Base-by-base conservation (phyloP, 2,329 filamentous ascomycete genomes). In the Colletotrichum sidae region DNA sequence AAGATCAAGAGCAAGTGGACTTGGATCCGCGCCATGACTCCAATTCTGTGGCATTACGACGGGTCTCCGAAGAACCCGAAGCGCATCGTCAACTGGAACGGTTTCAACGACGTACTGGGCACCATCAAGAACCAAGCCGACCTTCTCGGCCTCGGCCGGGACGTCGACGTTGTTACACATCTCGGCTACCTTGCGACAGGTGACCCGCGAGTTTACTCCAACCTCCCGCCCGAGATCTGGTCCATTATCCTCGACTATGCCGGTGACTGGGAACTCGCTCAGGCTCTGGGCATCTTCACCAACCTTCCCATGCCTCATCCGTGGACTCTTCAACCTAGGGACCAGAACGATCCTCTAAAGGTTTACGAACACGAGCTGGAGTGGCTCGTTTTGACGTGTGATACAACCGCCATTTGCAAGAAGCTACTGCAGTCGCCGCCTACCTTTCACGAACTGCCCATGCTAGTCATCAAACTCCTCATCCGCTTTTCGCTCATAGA, bases 231-330 rank as follows among this genome's bases (percentile, higher is more conserved):
- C 0, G 95, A 98, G 77, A 86, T 97, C 44, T 97, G 94, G 93
- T 91, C 91, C 38, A 91, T 95, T 62, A 91, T 98, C 52, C 88
- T 97, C 47, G 92, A 96, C 69, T 88, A 90, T 68, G 88, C 94
- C 0, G 89, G 89, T 47, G 95, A 98, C 76, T 98, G 95, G 95
- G 95, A 97, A 78, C 83, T 96, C 17, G 92, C 95, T 9, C 90
- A 90, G 69, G 90, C 92, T 1, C 82, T 97, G 6, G 90, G 92
- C 61, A 87, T 97, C 49, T 95, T 92, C 73, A 93, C 93, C 1
- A 93, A 87, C 60, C 81, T 97, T 6, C 85, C 88, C 1, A 87
- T 90, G 67, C 94, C 95, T 1, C 68, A 77, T 4, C 88, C 92
- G 70, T 97, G 94, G 93, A 77, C 77, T 10, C 74, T 79, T 34